phyloP scores from a whole-genome alignment of 2,329 filamentous ascomycete species.

The Sporothrix humicola region DNA sequence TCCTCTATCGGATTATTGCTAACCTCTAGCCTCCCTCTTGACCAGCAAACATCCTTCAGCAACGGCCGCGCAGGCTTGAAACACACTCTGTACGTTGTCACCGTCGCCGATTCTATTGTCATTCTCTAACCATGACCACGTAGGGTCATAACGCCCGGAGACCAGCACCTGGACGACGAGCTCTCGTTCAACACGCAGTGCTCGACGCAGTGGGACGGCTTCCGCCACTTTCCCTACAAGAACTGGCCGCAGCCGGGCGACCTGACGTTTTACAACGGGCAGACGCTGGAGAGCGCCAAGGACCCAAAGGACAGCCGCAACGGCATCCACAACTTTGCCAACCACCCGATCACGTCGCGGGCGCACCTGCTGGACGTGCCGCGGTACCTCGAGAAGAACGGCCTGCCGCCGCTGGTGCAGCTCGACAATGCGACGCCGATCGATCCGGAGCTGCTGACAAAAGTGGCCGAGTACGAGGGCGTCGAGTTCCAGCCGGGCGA shows the following conservation, averaged over 20 bases:
- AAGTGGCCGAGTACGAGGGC: background rate
- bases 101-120: background rate
- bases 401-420: constrained; percentile 22
- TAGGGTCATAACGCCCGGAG: background rate
- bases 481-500: constrained; percentile 13
- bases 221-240: constrained; percentile 48
- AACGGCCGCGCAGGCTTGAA: constrained; percentile 18
- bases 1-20: no score
- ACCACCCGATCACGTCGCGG: constrained; percentile 24
- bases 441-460: constrained; percentile 2
- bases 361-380: constrained; percentile 19
- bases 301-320: constrained; percentile 21
- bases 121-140: background rate
- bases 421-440: constrained; percentile 26
- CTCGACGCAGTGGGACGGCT: constrained; percentile 49
- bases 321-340: constrained; percentile 28
- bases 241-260: constrained; percentile 35
- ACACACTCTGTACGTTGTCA: constrained; percentile 1
- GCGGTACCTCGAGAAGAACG: constrained; percentile 21
- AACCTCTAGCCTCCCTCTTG: constrained; percentile 11
- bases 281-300: constrained; percentile 16
- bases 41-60: constrained; percentile 6
- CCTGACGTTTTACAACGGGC: constrained; percentile 23
- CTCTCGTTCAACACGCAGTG: constrained; percentile 47
- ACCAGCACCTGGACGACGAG: constrained; percentile 42